Evolutionary conservation across 2,329 filamentous ascomycete species (phyloP), one percentile per base, ranked within the genome.

Genomic region (Escovopsis sp.): DNA sequence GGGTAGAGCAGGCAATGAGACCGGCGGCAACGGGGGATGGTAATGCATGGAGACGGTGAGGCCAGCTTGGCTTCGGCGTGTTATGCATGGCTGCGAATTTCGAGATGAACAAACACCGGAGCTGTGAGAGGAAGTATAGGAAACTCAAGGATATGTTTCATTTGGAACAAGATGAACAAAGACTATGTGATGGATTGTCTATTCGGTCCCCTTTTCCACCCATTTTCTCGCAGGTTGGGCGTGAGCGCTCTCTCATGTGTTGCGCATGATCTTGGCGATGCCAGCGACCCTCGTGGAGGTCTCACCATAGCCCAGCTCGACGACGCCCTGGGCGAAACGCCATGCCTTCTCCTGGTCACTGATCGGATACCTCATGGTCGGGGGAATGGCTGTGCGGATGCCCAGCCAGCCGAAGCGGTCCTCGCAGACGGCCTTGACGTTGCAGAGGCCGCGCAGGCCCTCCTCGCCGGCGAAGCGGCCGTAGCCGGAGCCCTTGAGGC

Each of bases 401-500:
- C 76, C 74, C 15, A 76, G 45, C 62, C 68, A 70, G 13, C 62
- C 65, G 39, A 68, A 65, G 26, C 77, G 66, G 62, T 98, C 90
- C 41, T 76, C 67, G 50, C 86, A 94, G 23, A 98, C 65, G 38
- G 79, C 76, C 64, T 98, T 98, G 43, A 76, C 56, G 57, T 96
- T 94, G 56, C 85, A 94, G 36, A 98, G 53, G 4, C 77, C 78
- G 26, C 84, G 68, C 16, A 98, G 60, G 0, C 90, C 90, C 54
- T 98, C 90, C 44, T 82, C 77, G 17, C 86, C 90, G 0, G 85
- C 88, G 58, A 98, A 98, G 3, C 88, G 70, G 2, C 90, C 90
- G 54, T 96, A 96, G 0, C 83, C 90, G 17, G 82, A 92, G 1
- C 86, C 88, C 39, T 73, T 76, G n/a, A 83, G 76, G 36, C 87